A percentile compares a stretch with the other conserved stretches of the same genome.
phyloP scores from a whole-genome alignment of 2,329 filamentous ascomycete species.

The Ilyonectria robusta region DNA sequence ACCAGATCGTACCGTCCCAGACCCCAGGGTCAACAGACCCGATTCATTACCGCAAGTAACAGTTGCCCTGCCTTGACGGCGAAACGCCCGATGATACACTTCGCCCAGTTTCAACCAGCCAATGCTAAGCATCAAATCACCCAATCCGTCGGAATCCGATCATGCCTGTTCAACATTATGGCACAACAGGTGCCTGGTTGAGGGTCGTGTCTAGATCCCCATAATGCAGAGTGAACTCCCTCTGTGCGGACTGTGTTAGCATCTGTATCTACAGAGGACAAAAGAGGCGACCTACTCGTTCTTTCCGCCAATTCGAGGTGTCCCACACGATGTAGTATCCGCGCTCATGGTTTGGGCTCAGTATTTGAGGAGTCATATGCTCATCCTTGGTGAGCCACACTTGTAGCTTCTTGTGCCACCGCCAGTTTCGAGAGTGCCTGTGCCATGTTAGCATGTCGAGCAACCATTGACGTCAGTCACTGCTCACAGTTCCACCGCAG shows the following conservation, averaged over 20 bases:
- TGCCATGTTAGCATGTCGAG: constrained; percentile 24
- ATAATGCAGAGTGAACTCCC: constrained; percentile 74
- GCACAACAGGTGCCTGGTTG: constrained; percentile 50
- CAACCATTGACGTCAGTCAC: no score
- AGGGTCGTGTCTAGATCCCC: constrained; percentile 70
- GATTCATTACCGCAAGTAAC: constrained; percentile 51
- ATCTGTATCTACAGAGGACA: constrained; percentile 10
- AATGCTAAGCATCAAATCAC: constrained; percentile 32
- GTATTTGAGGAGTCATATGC: constrained; percentile 72
- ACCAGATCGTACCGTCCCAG: constrained; percentile 51
- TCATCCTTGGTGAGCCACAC: constrained; percentile 79
- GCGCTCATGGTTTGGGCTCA: constrained; percentile 72
- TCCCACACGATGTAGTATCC: constrained; percentile 79
- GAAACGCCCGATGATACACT: constrained; percentile 50
- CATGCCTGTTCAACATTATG: constrained; percentile 38
- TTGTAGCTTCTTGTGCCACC: constrained; percentile 77
- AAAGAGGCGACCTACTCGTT: constrained; percentile 65
- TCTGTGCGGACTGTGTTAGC: constrained; percentile 55
- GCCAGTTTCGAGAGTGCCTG: constrained; percentile 75
- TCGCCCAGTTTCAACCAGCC: constrained; percentile 38
- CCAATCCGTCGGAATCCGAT: constrained; percentile 25
- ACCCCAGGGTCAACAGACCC: constrained; percentile 47
- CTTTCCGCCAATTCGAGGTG: constrained; percentile 72
- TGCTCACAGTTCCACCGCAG: constrained; percentile 73
- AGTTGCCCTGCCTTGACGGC: constrained; percentile 49